Evolutionary conservation across 305 asterid genomes (phyloP).

Genomic region (Euphrasia arctica): DNA sequence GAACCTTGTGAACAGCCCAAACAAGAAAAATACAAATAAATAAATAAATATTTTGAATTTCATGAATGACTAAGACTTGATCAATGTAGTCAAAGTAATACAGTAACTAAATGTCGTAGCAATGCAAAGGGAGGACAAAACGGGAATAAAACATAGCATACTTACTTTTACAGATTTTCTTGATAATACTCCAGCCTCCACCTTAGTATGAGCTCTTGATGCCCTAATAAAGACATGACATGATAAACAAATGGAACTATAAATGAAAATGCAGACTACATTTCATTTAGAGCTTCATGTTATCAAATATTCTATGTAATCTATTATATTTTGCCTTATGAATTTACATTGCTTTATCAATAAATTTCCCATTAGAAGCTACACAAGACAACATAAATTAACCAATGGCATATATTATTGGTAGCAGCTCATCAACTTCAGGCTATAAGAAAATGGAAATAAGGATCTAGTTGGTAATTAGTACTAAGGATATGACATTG

Average conservation of each 20-base stretch:
- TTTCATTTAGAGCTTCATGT: slow-evolving; percentile 1
- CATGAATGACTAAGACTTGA: slow-evolving; percentile 13
- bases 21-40: slow-evolving; percentile 14
- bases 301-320: slow-evolving; percentile 9
- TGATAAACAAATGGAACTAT: slow-evolving; percentile 20
- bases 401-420: slow-evolving; percentile 1
- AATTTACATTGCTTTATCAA: slow-evolving; percentile 5
- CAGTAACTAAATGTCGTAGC: background rate
- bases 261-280: slow-evolving; percentile 9
- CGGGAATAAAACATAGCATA: slow-evolving; percentile 15
- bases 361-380: slow-evolving; percentile 7
- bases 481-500: background rate
- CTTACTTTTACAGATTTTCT: slow-evolving; percentile 62
- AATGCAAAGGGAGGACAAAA: slow-evolving; percentile 19
- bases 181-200: slow-evolving; percentile 38
- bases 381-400: slow-evolving; percentile 9
- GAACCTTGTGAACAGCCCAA: background rate
- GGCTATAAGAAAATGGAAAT: background rate
- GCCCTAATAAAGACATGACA: slow-evolving; percentile 43
- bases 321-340: slow-evolving; percentile 10
- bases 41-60: background rate
- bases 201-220: slow-evolving; percentile 49
- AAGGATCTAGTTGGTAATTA: background rate
- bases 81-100: slow-evolving; percentile 14
- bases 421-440: slow-evolving; percentile 21